Percentiles rank a stretch among this genome's conserved stretches.
These are phyloP conservation scores for Proliferodiscus dingleyae DNA, from an alignment of 2,329 filamentous ascomycete genomes.

Conservation along the genomic window DNA sequence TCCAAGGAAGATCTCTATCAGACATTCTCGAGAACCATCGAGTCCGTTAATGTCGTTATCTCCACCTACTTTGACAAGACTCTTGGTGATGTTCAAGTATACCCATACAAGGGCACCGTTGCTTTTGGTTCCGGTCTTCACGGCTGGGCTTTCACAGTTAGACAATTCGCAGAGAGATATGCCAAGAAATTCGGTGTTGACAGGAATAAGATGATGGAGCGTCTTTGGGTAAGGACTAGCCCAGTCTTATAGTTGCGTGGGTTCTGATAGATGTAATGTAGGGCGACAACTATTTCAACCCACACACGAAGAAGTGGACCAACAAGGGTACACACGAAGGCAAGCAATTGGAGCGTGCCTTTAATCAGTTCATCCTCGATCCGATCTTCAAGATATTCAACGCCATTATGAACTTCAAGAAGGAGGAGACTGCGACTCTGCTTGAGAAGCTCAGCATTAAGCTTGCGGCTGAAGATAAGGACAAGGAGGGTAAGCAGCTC, in stretches of 20 bases:
- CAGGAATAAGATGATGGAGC: conserved; percentile 99
- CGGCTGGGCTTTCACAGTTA: conserved; percentile 99
- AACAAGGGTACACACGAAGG: conserved; percentile 79
- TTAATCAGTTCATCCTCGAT: conserved; percentile 99
- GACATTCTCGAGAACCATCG: conserved; percentile 98
- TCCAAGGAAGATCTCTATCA: conserved; percentile 99
- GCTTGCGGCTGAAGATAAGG: conserved; percentile 78
- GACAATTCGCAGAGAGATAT: conserved; percentile 93
- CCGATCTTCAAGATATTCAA: conserved; percentile 99
- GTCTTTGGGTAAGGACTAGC: conserved; percentile 75
- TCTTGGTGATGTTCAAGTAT: conserved; percentile 97
- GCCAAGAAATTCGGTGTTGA: conserved; percentile 99
- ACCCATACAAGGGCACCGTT: conserved; percentile 95
- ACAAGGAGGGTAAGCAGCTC: conserved; percentile 94
- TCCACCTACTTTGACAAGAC: conserved; percentile 97
- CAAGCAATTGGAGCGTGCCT: conserved; percentile 91
- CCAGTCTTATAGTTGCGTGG: not conserved
- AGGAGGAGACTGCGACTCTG: conserved; percentile 78
- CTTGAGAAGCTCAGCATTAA: conserved; percentile 94
- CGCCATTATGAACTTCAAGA: conserved; percentile 98
- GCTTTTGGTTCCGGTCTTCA: conserved; percentile 99
- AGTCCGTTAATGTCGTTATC: conserved; percentile 99
- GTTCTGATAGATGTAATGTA: conserved; percentile 30
- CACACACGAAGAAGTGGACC: conserved; percentile 99
- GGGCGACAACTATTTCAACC: conserved; percentile 99